Evolutionary conservation across 1,139 yeast species (phyloP).

Genomic region (Groenewaldozyma sp.): DNA sequence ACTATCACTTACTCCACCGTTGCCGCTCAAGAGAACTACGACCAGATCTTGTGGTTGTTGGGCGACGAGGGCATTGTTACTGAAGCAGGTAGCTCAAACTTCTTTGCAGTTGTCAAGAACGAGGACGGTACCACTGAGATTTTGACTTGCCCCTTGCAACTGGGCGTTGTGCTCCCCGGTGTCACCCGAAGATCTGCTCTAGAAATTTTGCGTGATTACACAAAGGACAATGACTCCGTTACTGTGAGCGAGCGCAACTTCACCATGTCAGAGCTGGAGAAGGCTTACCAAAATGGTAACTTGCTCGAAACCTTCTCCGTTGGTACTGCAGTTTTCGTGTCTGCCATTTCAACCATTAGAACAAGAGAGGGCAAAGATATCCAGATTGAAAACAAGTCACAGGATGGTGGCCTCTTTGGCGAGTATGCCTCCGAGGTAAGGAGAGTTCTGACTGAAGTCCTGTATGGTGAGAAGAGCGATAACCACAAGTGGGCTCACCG

Average conservation of each 20-base stretch:
- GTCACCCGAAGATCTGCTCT: conserved; percentile 38
- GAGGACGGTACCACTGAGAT: conserved; percentile 31
- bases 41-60: conserved; percentile 38
- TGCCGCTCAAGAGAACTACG: conserved; percentile 34
- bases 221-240: conserved; percentile 25
- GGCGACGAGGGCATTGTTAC: conserved; percentile 35
- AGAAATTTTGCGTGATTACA: conserved; percentile 25
- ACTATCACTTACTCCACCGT: conserved; percentile 33
- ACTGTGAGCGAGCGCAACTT: conserved; percentile 32
- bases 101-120: conserved; percentile 35
- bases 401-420: conserved; percentile 27
- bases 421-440: conserved; percentile 28
- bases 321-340: conserved; percentile 38
- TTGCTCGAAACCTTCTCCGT: conserved; percentile 37
- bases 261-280: conserved; percentile 33
- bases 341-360: conserved; percentile 33
- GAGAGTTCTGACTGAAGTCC: conserved; percentile 30
- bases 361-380: conserved; percentile 30
- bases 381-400: conserved; percentile 30
- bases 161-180: conserved; percentile 38
- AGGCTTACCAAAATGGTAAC: conserved; percentile 31
- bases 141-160: conserved; percentile 35
- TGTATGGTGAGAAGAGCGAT: conserved; percentile 30
- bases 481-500: background rate
- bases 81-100: conserved; percentile 41